phyloP scores from a whole-genome alignment of 805 yeast genomes.

The Saccharomyces kudriavzevii region DNA sequence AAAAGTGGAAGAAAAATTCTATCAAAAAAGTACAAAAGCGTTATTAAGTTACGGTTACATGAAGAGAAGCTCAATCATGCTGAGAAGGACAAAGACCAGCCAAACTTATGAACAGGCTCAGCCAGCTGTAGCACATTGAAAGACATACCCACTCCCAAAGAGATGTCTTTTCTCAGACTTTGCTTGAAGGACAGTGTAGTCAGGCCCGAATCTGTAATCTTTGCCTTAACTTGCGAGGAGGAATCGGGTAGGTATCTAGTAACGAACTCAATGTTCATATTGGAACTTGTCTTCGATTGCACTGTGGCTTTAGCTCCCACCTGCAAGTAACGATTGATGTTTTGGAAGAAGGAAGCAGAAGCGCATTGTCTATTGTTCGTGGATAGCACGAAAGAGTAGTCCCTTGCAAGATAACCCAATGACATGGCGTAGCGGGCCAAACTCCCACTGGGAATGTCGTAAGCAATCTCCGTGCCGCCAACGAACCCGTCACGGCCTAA shows the following conservation, averaged over 20 bases:
- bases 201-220: constrained; percentile 92
- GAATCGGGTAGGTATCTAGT: constrained; percentile 87
- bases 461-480: constrained; percentile 94
- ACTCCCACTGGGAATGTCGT: constrained; percentile 88
- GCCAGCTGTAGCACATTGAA: constrained; percentile 91
- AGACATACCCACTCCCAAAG: constrained; percentile 93
- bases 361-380: constrained; percentile 80
- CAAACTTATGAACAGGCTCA: constrained; percentile 97
- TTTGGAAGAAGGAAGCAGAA: constrained; percentile 96
- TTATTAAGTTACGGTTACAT: background rate
- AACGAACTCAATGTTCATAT: constrained; percentile 92
- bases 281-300: constrained; percentile 65
- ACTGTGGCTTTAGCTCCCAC: constrained; percentile 97
- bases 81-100: constrained; percentile 87
- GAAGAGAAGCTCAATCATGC: constrained; percentile 45
- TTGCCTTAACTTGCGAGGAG: constrained; percentile 88
- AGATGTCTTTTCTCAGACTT: constrained; percentile 91
- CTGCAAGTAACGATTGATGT: constrained; percentile 82
- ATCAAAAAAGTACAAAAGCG: background rate
- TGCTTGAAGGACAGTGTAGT: constrained; percentile 92
- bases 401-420: constrained; percentile 83
- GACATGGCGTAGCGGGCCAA: constrained; percentile 91
- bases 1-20: background rate
- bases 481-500: constrained; percentile 94
- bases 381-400: constrained; percentile 65